Evolutionary conservation across 164 flowering plant genomes (phyloP).

Genomic region (Nelumbo lutea): DNA sequence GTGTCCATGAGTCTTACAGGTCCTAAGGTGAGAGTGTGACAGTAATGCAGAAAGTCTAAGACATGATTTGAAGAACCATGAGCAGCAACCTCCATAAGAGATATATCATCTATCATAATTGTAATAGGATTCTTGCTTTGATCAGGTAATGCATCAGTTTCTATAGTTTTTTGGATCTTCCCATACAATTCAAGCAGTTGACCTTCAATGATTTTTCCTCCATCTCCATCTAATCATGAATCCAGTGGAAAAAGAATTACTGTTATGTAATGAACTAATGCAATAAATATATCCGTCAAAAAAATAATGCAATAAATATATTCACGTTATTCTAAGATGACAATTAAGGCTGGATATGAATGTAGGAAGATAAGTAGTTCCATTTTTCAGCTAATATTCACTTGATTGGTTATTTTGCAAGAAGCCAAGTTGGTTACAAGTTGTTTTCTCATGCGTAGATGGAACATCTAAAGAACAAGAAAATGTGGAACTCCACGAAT

Average conservation of each 20-base stretch:
- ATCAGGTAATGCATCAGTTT: conserved; percentile 25
- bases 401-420: not conserved
- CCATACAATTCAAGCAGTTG: conserved; percentile 50
- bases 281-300: not conserved
- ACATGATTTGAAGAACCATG: conserved; percentile 53
- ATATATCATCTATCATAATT: conserved; percentile 75
- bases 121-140: conserved; percentile 29
- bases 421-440: not conserved
- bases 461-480: not conserved
- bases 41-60: conserved; percentile 81
- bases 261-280: not conserved
- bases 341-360: not conserved
- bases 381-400: too few relatives aligned
- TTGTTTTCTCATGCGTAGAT: not conserved
- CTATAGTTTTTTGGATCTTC: conserved; percentile 51
- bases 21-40: conserved; percentile 69
- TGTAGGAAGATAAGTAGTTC: not conserved
- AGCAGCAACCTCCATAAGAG: conserved; percentile 81
- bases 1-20: conserved; percentile 36
- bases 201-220: conserved; percentile 25
- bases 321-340: too few relatives aligned
- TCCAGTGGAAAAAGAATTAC: conserved; percentile 8
- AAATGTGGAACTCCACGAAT: not conserved
- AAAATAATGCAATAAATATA: too few relatives aligned
- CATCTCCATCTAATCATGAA: conserved; percentile 32